These are phyloP conservation scores for Chlorophyllum brunneum DNA, from an alignment of 768 basidiomycete genomes.

Conservation along the genomic window DNA sequence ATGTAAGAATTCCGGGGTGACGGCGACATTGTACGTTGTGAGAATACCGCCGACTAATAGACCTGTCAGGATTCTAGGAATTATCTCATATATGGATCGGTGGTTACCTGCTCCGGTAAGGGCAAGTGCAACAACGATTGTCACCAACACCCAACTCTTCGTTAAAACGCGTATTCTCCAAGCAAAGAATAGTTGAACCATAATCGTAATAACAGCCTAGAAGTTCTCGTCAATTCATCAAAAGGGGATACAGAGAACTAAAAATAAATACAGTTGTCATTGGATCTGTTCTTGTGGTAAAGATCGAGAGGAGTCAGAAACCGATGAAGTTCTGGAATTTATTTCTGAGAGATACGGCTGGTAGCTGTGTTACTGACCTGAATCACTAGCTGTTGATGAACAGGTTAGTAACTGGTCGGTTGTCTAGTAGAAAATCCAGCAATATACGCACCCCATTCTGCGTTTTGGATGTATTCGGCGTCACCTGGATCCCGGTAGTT, in stretches of 20 bases:
- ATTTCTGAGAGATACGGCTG: too few relatives aligned
- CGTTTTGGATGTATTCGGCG: not conserved
- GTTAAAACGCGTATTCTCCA: conserved; percentile 29
- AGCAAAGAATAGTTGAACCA: conserved; percentile 47
- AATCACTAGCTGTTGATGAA: too few relatives aligned
- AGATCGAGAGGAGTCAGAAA: too few relatives aligned
- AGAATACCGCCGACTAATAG: conserved; percentile 22
- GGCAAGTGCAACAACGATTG: conserved; percentile 16
- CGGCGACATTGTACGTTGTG: conserved; percentile 21
- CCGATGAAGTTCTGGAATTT: too few relatives aligned
- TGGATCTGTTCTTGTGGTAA: too few relatives aligned
- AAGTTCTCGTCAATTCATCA: not conserved
- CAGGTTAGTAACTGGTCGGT: too few relatives aligned
- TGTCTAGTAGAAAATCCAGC: too few relatives aligned
- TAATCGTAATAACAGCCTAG: conserved; percentile 39
- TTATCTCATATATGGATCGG: not conserved
- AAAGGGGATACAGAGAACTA: not conserved
- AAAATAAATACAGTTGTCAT: not conserved
- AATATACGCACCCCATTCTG: conserved; percentile 11
- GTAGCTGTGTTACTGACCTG: too few relatives aligned
- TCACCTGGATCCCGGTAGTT: conserved; percentile 15
- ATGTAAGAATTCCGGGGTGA: conserved; percentile 21
- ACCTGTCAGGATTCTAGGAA: not conserved
- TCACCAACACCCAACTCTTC: conserved; percentile 16
- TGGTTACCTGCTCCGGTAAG: conserved; percentile 20